A percentile compares a stretch with the other conserved stretches of the same genome.
Evolutionary conservation across 164 flowering plant species (phyloP).

Genomic region (Saururus chinensis): DNA sequence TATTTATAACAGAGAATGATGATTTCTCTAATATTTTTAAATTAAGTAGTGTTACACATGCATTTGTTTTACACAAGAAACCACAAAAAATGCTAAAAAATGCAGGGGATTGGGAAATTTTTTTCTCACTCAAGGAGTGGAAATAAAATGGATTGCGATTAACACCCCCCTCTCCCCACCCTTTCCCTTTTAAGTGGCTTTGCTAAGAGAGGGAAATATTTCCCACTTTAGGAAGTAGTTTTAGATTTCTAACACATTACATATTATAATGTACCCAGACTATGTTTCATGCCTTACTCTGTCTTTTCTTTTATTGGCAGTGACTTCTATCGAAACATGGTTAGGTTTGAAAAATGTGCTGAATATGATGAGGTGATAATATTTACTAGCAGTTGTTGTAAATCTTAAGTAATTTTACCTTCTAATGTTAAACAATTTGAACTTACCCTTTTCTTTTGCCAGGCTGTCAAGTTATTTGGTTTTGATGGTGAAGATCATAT

Average conservation of each 20-base stretch:
- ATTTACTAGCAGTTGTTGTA: not conserved
- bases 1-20: too few relatives aligned
- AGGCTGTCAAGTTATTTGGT: constrained; percentile 92
- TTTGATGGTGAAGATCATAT: constrained; percentile 86
- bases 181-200: too few relatives aligned
- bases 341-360: constrained; percentile 73
- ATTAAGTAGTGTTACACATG: too few relatives aligned
- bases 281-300: not conserved
- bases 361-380: constrained; percentile 69
- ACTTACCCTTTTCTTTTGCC: constrained; percentile 3
- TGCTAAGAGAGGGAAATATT: not conserved
- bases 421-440: not conserved
- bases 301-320: constrained; percentile 28
- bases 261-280: too few relatives aligned
- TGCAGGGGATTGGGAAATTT: too few relatives aligned
- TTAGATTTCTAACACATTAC: not conserved
- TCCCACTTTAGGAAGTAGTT: not conserved
- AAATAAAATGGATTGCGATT: too few relatives aligned
- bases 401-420: constrained; percentile 1
- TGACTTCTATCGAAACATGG: constrained; percentile 85
- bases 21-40: too few relatives aligned
- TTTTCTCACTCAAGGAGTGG: too few relatives aligned
- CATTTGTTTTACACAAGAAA: too few relatives aligned
- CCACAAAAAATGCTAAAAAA: too few relatives aligned
- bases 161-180: too few relatives aligned